These are phyloP conservation scores for Penicillium desertorum DNA, from an alignment of 495 filamentous ascomycete species.

Conservation along the genomic window DNA sequence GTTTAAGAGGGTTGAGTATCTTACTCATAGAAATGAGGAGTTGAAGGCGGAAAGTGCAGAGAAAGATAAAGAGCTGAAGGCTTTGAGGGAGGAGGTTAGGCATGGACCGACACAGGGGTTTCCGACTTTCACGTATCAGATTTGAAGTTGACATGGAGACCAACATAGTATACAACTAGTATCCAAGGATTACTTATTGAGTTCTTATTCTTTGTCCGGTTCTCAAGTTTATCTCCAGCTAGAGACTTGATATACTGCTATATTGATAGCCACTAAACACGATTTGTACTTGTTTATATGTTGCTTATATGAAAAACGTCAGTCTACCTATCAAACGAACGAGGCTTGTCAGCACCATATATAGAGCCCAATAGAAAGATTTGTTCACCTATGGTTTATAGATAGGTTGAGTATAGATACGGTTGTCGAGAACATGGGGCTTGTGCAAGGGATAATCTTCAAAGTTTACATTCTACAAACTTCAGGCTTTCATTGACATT, in stretches of 20 bases:
- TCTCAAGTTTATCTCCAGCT: neutral
- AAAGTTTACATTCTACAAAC: neutral
- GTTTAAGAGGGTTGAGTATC: neutral
- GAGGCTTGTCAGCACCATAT: too few relatives aligned
- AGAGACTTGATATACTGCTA: too few relatives aligned
- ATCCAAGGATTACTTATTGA: neutral
- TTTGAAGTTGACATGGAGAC: neutral
- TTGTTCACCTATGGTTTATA: too few relatives aligned
- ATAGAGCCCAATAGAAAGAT: too few relatives aligned
- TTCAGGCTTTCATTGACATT: neutral
- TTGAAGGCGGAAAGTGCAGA: neutral
- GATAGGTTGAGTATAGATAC: too few relatives aligned
- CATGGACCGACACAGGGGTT: neutral
- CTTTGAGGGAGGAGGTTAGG: neutral
- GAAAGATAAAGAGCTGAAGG: neutral
- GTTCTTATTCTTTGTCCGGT: neutral
- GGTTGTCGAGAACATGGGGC: neutral
- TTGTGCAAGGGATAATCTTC: neutral
- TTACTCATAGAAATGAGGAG: neutral
- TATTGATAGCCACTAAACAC: too few relatives aligned
- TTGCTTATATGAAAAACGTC: too few relatives aligned
- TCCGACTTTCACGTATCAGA: constrained; percentile 1
- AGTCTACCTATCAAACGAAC: too few relatives aligned
- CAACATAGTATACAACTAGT: neutral
- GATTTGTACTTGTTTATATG: too few relatives aligned